phyloP scores from a whole-genome alignment of 495 filamentous ascomycete genomes.

The Penicillium nucicola region DNA sequence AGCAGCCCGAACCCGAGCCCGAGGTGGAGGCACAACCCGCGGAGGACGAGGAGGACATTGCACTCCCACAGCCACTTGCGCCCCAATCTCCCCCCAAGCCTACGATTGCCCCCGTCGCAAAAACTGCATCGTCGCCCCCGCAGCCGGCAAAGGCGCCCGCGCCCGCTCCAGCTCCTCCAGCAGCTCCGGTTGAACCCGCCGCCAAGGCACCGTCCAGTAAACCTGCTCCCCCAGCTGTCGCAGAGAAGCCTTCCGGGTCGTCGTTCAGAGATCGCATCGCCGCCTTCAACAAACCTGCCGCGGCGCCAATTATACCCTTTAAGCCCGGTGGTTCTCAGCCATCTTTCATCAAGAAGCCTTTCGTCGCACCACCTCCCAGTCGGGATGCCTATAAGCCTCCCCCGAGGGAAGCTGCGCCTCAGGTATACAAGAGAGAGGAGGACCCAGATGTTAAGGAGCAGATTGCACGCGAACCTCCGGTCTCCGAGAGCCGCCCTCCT shows the following conservation, averaged over 20 bases:
- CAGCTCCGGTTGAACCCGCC: conserved; percentile 37
- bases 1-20: conserved; percentile 34
- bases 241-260: conserved; percentile 70
- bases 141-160: conserved; percentile 22
- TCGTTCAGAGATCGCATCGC: conserved; percentile 95
- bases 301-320: conserved; percentile 80
- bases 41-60: conserved; percentile 22
- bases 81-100: conserved; percentile 26
- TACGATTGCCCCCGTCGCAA: conserved; percentile 13
- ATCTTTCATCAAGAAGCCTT: conserved; percentile 95
- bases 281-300: conserved; percentile 88
- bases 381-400: conserved; percentile 87
- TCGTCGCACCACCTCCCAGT: conserved; percentile 92
- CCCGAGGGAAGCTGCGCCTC: conserved; percentile 62
- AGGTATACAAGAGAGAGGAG: conserved; percentile 83
- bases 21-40: conserved; percentile 35
- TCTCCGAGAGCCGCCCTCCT: conserved; percentile 53
- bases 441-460: conserved; percentile 76
- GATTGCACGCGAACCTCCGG: conserved; percentile 38
- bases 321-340: conserved; percentile 67
- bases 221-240: conserved; percentile 57
- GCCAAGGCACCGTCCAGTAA: conserved; percentile 40
- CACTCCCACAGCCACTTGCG: conserved; percentile 41
- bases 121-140: conserved; percentile 26
- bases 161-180: conserved; percentile 18